phyloP scores from a whole-genome alignment of 768 basidiomycete species.

The Pilatotrama ljubarskyi region DNA sequence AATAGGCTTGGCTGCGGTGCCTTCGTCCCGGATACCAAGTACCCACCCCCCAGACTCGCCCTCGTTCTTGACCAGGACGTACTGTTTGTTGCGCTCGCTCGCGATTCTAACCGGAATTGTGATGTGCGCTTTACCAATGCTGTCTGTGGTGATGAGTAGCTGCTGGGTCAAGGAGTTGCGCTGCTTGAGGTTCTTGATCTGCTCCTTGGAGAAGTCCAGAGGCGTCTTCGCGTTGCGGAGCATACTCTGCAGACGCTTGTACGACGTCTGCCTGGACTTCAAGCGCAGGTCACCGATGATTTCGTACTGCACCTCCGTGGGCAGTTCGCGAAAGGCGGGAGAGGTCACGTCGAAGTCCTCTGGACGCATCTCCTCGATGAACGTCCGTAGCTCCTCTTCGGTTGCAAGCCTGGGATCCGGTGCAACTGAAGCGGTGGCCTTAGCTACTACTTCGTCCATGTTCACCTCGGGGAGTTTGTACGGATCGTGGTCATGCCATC shows the following conservation, averaged over 20 bases:
- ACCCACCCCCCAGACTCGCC: conserved; percentile 91
- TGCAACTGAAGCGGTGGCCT: conserved; percentile 56
- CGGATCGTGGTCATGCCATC: conserved; percentile 82
- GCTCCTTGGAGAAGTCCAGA: conserved; percentile 94
- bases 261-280: conserved; percentile 92
- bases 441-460: conserved; percentile 59
- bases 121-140: conserved; percentile 85
- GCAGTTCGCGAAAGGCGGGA: conserved; percentile 86
- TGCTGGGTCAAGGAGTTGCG: conserved; percentile 93
- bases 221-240: conserved; percentile 74
- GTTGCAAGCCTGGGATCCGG: conserved; percentile 95
- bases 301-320: conserved; percentile 97
- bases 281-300: conserved; percentile 94
- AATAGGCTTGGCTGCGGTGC: conserved; percentile 83
- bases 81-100: conserved; percentile 91
- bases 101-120: conserved; percentile 93
- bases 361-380: conserved; percentile 95
- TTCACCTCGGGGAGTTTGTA: conserved; percentile 89
- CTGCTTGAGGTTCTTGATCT: conserved; percentile 88
- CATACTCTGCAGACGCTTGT: conserved; percentile 91
- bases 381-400: conserved; percentile 88
- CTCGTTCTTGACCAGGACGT: conserved; percentile 92
- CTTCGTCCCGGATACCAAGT: conserved; percentile 86
- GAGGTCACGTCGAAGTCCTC: conserved; percentile 94
- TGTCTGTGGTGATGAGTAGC: conserved; percentile 87